phyloP scores from a whole-genome alignment of 495 filamentous ascomycete genomes.

The Penicillium argentinense region DNA sequence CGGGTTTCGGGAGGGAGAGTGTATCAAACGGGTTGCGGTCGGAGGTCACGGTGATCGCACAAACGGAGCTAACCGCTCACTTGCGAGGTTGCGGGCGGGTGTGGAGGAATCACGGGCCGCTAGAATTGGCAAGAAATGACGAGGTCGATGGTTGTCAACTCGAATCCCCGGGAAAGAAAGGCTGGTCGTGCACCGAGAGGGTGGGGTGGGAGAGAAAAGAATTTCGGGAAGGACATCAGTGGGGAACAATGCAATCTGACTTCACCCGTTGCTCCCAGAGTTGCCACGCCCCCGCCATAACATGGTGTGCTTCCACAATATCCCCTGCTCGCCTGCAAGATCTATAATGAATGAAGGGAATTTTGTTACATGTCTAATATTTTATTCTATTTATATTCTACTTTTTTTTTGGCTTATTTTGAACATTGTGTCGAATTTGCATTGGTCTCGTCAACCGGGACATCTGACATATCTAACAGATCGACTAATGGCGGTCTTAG shows the following conservation, averaged over 20 bases:
- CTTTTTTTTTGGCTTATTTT: too few species aligned
- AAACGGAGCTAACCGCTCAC: slow-evolving; percentile 37
- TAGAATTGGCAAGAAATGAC: slow-evolving; percentile 12
- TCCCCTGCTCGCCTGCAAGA: too few species aligned
- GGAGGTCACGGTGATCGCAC: slow-evolving; percentile 25
- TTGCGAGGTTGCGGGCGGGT: slow-evolving; percentile 14
- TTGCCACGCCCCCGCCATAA: slow-evolving; percentile 22
- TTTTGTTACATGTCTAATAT: too few species aligned
- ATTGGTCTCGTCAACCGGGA: too few species aligned
- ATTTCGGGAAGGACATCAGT: slow-evolving; percentile 33
- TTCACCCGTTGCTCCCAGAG: slow-evolving; percentile 13
- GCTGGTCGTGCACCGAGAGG: slow-evolving; percentile 20
- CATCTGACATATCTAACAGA: too few species aligned
- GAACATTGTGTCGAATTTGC: too few species aligned
- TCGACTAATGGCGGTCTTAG: too few species aligned
- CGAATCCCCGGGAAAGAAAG: slow-evolving; percentile 24
- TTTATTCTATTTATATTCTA: too few species aligned
- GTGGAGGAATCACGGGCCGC: slow-evolving; percentile 10
- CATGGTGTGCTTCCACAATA: too few species aligned
- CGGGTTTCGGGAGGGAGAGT: neutral
- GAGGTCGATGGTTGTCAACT: slow-evolving; percentile 11
- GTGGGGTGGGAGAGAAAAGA: slow-evolving; percentile 25
- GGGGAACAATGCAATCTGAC: slow-evolving; percentile 27
- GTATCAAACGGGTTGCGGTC: slow-evolving; percentile 20
- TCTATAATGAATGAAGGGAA: neutral